These are phyloP conservation scores for Tulasnella sp. DNA, from an alignment of 768 basidiomycete genomes.

Conservation along the genomic window DNA sequence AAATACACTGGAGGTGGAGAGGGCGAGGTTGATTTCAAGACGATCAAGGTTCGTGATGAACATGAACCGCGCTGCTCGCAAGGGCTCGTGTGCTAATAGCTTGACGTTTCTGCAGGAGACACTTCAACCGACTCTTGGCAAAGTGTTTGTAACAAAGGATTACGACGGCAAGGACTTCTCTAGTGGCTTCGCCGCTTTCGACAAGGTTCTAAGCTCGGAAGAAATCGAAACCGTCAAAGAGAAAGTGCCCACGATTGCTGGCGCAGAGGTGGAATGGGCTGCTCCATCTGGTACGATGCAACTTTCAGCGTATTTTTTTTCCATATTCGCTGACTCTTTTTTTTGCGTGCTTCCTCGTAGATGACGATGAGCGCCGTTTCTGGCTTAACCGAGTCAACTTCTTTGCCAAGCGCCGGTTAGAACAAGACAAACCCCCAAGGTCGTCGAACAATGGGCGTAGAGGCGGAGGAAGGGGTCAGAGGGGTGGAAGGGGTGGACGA, in stretches of 20 bases:
- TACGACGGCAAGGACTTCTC: slow-evolving; percentile 40
- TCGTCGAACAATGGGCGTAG: slow-evolving; percentile 20
- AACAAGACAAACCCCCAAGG: slow-evolving; percentile 8
- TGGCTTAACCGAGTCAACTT: slow-evolving; percentile 31
- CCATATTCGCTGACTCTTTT: not conserved
- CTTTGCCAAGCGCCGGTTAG: slow-evolving; percentile 28
- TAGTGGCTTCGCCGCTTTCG: slow-evolving; percentile 50
- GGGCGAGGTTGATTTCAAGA: slow-evolving; percentile 54
- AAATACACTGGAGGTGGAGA: slow-evolving; percentile 56
- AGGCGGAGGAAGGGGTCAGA: slow-evolving; percentile 14
- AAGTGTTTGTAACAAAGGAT: slow-evolving; percentile 47
- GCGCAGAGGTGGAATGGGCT: slow-evolving; percentile 59
- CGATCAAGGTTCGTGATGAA: slow-evolving; percentile 48
- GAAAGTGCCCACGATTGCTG: slow-evolving; percentile 31
- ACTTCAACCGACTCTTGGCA: slow-evolving; percentile 47
- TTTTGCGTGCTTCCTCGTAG: slow-evolving; percentile 20
- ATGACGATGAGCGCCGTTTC: slow-evolving; percentile 32
- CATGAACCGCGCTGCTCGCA: not conserved
- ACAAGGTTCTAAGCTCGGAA: slow-evolving; percentile 66
- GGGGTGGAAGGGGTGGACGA: slow-evolving; percentile 20
- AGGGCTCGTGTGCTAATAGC: not conserved
- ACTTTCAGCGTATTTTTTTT: too few relatives aligned
- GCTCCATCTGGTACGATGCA: slow-evolving; percentile 30
- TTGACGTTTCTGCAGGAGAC: slow-evolving; percentile 38
- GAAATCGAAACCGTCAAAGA: slow-evolving; percentile 59